Conservation (phyloP, 345 rosid genomes). For the Luvunga scandens region DNA sequence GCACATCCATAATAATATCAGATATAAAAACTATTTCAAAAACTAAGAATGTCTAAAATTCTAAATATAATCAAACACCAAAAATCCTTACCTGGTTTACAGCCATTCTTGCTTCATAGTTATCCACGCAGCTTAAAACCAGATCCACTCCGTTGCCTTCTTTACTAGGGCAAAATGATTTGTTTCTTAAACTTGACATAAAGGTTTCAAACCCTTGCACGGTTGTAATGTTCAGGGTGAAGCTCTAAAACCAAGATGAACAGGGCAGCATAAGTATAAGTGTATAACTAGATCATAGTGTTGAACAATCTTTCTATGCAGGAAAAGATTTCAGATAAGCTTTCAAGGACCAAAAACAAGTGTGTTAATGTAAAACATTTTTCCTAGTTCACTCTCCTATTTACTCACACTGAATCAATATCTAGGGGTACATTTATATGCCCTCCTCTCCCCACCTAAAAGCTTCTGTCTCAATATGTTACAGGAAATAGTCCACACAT, state of each 20-base stretch:
- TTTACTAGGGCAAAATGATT: slow-evolving; percentile 58
- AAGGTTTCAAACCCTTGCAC: slow-evolving; percentile 95
- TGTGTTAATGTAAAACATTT: not conserved
- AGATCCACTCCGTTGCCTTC: slow-evolving; percentile 91
- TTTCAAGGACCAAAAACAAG: not conserved
- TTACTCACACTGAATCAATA: not conserved
- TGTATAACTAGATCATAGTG: not conserved
- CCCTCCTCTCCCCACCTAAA: not conserved
- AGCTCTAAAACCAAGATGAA: slow-evolving; percentile 54
- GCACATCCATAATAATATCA: slow-evolving; percentile 20
- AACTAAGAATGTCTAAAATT: not conserved
- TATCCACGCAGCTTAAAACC: slow-evolving; percentile 96
- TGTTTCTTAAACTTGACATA: slow-evolving; percentile 66
- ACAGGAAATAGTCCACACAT: not conserved
- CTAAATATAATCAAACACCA: not conserved
- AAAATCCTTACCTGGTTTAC: slow-evolving; percentile 78
- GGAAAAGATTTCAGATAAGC: not conserved
- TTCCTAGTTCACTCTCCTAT: not conserved
- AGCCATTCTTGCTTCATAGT: slow-evolving; percentile 95
- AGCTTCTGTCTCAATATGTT: not conserved
- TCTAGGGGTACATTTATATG: not conserved
- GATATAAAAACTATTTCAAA: not conserved
- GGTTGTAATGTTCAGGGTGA: slow-evolving; percentile 85
- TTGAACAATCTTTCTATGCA: not conserved
- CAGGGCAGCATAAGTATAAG: slow-evolving; percentile 9